These are phyloP conservation scores for Bipolaris cookei DNA, from an alignment of 2,329 filamentous ascomycete genomes.

Conservation along the genomic window DNA sequence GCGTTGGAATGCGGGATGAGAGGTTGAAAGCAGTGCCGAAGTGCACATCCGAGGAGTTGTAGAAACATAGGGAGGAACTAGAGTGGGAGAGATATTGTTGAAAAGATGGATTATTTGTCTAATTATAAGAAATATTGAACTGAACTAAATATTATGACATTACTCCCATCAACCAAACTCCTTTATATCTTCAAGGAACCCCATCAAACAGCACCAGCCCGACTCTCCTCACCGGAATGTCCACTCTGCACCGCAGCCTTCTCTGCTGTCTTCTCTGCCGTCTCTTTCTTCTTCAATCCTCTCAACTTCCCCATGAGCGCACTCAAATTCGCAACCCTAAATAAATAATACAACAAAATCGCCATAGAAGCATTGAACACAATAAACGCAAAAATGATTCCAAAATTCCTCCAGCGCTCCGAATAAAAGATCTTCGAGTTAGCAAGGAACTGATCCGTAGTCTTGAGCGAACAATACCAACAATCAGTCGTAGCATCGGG, in stretches of 20 bases:
- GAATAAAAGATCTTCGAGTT: slow-evolving; percentile 52
- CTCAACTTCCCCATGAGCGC: slow-evolving; percentile 21
- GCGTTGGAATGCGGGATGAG: too few relatives aligned
- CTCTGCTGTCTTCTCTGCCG: slow-evolving; percentile 21
- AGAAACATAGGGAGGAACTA: too few relatives aligned
- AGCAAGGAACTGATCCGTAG: slow-evolving; percentile 58
- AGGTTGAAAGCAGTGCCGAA: too few relatives aligned
- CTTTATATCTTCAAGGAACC: too few relatives aligned
- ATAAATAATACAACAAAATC: slow-evolving; percentile 63
- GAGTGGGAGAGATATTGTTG: too few relatives aligned
- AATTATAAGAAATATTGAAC: too few relatives aligned
- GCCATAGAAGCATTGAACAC: slow-evolving; percentile 67
- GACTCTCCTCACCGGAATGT: slow-evolving; percentile 27
- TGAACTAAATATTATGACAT: too few relatives aligned
- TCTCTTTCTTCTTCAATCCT: slow-evolving; percentile 26
- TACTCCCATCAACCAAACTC: too few relatives aligned
- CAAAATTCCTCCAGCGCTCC: slow-evolving; percentile 70
- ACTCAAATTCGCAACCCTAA: slow-evolving; percentile 39
- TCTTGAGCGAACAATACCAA: slow-evolving; percentile 56
- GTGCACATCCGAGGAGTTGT: too few relatives aligned
- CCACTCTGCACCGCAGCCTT: slow-evolving; percentile 25
- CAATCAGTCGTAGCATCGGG: slow-evolving; percentile 55
- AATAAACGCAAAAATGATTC: slow-evolving; percentile 71
- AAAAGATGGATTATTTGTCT: too few relatives aligned
- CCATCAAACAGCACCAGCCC: background rate